Conservation (phyloP, 805 yeast species). For the Kregervanrija fluxuum region DNA sequence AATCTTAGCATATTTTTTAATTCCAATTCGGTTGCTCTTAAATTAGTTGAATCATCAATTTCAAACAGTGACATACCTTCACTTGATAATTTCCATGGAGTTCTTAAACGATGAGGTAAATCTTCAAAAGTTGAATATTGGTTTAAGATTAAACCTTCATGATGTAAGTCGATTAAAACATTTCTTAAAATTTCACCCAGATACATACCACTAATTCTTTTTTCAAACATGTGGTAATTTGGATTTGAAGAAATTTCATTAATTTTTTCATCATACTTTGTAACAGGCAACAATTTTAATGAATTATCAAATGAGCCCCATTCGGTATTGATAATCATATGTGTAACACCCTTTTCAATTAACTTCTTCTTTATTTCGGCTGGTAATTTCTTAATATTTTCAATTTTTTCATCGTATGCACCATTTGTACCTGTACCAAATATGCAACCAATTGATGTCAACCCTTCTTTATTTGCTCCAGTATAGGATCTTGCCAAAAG, state of each 20-base stretch:
- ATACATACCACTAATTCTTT: slow-evolving; percentile 87
- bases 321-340: slow-evolving; percentile 91
- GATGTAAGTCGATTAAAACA: slow-evolving; percentile 60
- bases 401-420: slow-evolving; percentile 77
- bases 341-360: slow-evolving; percentile 39
- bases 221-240: slow-evolving; percentile 88
- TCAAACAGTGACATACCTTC: slow-evolving; percentile 83
- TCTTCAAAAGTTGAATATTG: slow-evolving; percentile 38
- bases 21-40: slow-evolving; percentile 63
- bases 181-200: slow-evolving; percentile 84
- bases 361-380: slow-evolving; percentile 33
- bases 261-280: slow-evolving; percentile 66
- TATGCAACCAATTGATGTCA: slow-evolving; percentile 81
- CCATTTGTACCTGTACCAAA: slow-evolving; percentile 99
- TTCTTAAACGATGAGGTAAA: slow-evolving; percentile 57
- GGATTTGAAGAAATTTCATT: slow-evolving; percentile 72
- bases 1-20: slow-evolving; percentile 60
- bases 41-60: slow-evolving; percentile 70
- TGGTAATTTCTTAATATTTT: slow-evolving; percentile 68
- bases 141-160: slow-evolving; percentile 48
- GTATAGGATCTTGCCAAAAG: slow-evolving; percentile 81
- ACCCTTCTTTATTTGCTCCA: slow-evolving; percentile 54
- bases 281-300: slow-evolving; percentile 64
- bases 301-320: slow-evolving; percentile 97
- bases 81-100: slow-evolving; percentile 73